These are phyloP conservation scores for Penicillium verrucosum DNA, from an alignment of 2,329 filamentous ascomycete species.

Conservation along the genomic window DNA sequence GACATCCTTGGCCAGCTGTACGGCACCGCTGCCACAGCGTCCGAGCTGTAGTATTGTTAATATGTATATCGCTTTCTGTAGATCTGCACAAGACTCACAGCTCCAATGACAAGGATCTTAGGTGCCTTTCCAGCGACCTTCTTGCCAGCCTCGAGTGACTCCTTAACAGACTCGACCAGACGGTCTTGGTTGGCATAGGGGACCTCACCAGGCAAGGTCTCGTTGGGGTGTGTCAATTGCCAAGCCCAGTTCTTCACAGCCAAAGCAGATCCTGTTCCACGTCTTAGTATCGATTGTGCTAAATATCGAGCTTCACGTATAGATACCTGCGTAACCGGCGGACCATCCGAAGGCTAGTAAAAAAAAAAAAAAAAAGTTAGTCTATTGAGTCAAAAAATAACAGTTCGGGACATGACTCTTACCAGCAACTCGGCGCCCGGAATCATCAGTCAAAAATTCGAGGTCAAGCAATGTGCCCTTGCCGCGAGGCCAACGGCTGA, in stretches of 20 bases:
- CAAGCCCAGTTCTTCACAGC: conserved; percentile 78
- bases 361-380: background rate
- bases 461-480: conserved; percentile 77
- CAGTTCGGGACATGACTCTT: conserved; percentile 3
- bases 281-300: conserved; percentile 5
- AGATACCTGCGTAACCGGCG: conserved; percentile 65
- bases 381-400: background rate
- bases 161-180: conserved; percentile 71
- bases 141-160: conserved; percentile 63
- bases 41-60: conserved; percentile 30
- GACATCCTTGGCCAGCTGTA: conserved; percentile 72
- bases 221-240: conserved; percentile 69
- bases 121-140: conserved; percentile 67
- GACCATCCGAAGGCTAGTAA: conserved; percentile 55
- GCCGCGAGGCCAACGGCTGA: conserved; percentile 74
- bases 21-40: conserved; percentile 79
- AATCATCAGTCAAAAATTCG: conserved; percentile 76
- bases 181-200: conserved; percentile 66
- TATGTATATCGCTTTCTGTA: background rate
- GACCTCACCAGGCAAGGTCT: conserved; percentile 61
- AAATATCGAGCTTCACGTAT: background rate
- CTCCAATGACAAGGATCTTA: conserved; percentile 79
- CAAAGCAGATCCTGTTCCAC: conserved; percentile 58
- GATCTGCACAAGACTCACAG: conserved; percentile 38
- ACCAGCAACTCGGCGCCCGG: conserved; percentile 56